A percentile compares a stretch with the other conserved stretches of the same genome.
Conservation (phyloP, 306 rosid species). For the Ammopiptanthus mongolicus region DNA sequence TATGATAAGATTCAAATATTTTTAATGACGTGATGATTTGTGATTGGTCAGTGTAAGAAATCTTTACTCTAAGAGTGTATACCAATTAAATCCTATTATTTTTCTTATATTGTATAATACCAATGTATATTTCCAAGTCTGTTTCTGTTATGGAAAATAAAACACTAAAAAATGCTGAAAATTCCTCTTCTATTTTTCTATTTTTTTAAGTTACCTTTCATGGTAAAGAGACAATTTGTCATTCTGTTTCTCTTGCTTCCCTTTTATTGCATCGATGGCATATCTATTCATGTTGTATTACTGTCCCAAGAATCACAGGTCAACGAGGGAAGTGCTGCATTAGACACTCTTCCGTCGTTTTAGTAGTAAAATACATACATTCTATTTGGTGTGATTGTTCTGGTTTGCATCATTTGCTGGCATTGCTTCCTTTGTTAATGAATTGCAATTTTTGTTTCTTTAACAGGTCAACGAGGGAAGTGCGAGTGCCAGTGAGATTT, state of each 20-base stretch:
- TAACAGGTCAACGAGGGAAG: constrained; percentile 95
- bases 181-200: background rate
- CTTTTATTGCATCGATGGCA: background rate
- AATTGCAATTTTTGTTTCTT: background rate
- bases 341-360: too few relatives aligned
- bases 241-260: background rate
- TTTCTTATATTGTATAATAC: background rate
- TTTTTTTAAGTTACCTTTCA: background rate
- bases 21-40: too few relatives aligned
- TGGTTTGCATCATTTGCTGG: background rate
- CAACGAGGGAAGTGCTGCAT: too few relatives aligned
- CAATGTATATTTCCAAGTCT: background rate
- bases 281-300: background rate
- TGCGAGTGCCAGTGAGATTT: constrained; percentile 95
- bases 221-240: background rate
- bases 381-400: too few relatives aligned
- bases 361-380: too few relatives aligned
- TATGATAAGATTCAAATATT: too few relatives aligned
- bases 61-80: too few relatives aligned
- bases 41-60: too few relatives aligned
- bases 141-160: background rate
- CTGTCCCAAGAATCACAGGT: background rate
- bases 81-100: too few relatives aligned
- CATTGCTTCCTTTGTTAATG: background rate
- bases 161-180: background rate